Evolutionary conservation across 1,139 yeast species (phyloP), one percentile per base, ranked within the genome.

Genomic region (Wickerhamomyces sp.): DNA sequence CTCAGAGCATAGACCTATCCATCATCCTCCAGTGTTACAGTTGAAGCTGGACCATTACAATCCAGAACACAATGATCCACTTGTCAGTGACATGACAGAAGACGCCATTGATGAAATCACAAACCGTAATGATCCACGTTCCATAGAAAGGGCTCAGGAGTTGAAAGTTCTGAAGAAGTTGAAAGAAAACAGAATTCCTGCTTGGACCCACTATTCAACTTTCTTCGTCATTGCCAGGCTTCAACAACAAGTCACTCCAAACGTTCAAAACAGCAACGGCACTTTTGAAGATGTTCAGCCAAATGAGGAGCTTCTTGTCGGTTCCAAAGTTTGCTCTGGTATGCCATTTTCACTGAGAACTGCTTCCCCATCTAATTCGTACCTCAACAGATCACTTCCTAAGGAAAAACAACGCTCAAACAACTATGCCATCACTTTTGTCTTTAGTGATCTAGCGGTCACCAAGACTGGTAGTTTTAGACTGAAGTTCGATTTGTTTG

Each of bases 1-100:
- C 34, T 41, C 50, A 4, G 58, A 54, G 29, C 57, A 54, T 32
- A 40, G 58, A 11, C 58, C 58, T 3, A 52, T 54, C 16, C 55
- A 51, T 30, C 58, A 57, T 4, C 58, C 57, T 4, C 58, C 58
- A 1, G 51, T 54, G 1, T 38, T 54, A 11, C 55, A 53, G 31
- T 31, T 54, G 16, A 37, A 28, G 4, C 32, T 50, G 4, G 41
- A 41, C 5, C 50, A 34, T 13, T 39, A 39, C 23, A 25, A 18
- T 4, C 42, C 45, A 3, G 23, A 25, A 16, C n/a, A n/a, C n/a
- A 26, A 26, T 20, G 40, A 33, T 8, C 3, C 30, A 6, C 29
- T 25, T 8, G 20, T 15, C 10, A 11, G 30, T n/a, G 24, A 25
- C 3, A 26, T 46, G 13, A 38, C 37, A 5, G 47, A 42, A 12